phyloP scores from a whole-genome alignment of 352 stramenopile species.

The Pythium guiyangense region DNA sequence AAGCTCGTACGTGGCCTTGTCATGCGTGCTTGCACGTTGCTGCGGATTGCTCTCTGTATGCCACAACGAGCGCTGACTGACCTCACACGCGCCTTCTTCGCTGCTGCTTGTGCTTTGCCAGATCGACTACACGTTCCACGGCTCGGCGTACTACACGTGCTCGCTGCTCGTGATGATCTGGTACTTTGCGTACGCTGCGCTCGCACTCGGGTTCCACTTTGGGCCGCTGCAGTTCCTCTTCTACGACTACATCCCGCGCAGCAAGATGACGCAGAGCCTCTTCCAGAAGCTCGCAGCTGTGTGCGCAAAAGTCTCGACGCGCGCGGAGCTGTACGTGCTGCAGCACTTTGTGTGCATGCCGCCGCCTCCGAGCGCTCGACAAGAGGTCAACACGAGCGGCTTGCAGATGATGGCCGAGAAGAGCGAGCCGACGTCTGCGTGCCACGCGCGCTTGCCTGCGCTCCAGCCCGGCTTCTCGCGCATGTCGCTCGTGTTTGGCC shows the following conservation, averaged over 20 bases:
- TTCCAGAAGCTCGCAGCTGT: conserved; percentile 34
- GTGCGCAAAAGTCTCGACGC: conserved; percentile 34
- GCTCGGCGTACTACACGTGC: conserved; percentile 58
- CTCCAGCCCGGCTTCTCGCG: conserved; percentile 24
- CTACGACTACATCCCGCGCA: conserved; percentile 57
- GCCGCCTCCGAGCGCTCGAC: conserved; percentile 13
- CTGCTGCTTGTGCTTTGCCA: conserved; percentile 12
- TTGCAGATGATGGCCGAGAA: conserved; percentile 21
- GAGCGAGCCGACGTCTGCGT: conserved; percentile 13
- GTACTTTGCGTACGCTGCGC: conserved; percentile 59
- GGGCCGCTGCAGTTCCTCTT: conserved; percentile 78
- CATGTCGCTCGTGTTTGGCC: conserved; percentile 53
- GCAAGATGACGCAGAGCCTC: conserved; percentile 48
- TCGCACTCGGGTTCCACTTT: conserved; percentile 77
- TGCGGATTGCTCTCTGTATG: background rate
- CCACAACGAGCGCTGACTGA: background rate
- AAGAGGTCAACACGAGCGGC: conserved; percentile 4
- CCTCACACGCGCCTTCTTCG: background rate
- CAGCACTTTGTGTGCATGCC: conserved; percentile 46
- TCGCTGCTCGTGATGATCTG: conserved; percentile 59
- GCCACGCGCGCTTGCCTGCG: conserved; percentile 1
- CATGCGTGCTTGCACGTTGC: conserved; percentile 3
- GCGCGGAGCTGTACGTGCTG: conserved; percentile 46
- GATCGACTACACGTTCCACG: conserved; percentile 82
- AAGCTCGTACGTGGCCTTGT: conserved; percentile 32